Percentiles rank a stretch among this genome's conserved stretches.
These are phyloP conservation scores for Moesziomyces sp. DNA, from an alignment of 1,284 basidiomycete genomes.

Conservation along the genomic window DNA sequence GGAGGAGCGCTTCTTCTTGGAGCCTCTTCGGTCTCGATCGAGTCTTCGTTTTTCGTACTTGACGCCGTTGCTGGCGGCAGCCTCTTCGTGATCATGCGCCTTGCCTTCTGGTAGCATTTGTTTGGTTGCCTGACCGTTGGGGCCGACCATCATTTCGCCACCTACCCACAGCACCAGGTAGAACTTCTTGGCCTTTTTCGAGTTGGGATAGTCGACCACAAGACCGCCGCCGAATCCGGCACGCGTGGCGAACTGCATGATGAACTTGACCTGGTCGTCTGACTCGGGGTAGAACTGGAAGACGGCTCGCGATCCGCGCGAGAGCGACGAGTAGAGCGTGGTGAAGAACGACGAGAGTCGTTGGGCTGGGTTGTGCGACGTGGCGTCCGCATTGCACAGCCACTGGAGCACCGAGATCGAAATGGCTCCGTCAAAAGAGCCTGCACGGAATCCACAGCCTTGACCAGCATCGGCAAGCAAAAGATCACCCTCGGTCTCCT, in stretches of 20 bases:
- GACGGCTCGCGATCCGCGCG: conserved; percentile 90
- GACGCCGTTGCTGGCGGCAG: conserved; percentile 15
- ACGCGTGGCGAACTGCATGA: conserved; percentile 89
- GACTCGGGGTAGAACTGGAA: conserved; percentile 71
- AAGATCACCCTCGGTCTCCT: conserved; percentile 65
- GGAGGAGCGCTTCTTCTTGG: conserved; percentile 73
- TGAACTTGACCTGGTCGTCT: conserved; percentile 73
- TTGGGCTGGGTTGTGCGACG: conserved; percentile 89
- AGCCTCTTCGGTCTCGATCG: conserved; percentile 24
- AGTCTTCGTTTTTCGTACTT: conserved; percentile 49
- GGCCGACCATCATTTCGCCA: conserved; percentile 68
- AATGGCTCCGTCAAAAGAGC: conserved; percentile 97
- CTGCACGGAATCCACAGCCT: conserved; percentile 82
- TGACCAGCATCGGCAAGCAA: conserved; percentile 70
- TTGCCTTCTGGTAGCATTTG: conserved; percentile 57
- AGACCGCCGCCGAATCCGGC: conserved; percentile 97
- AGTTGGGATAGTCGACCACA: conserved; percentile 79
- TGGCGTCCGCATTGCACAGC: conserved; percentile 96
- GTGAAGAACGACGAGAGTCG: conserved; percentile 94
- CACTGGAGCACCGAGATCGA: conserved; percentile 98
- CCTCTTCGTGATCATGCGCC: conserved; percentile 50
- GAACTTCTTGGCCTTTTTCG: conserved; percentile 67
- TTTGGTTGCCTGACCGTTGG: conserved; percentile 46
- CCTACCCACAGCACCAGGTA: conserved; percentile 68
- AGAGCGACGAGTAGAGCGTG: conserved; percentile 89